phyloP scores from a whole-genome alignment of 495 filamentous ascomycete genomes.

The Lasiosphaeriaceae sp. region DNA sequence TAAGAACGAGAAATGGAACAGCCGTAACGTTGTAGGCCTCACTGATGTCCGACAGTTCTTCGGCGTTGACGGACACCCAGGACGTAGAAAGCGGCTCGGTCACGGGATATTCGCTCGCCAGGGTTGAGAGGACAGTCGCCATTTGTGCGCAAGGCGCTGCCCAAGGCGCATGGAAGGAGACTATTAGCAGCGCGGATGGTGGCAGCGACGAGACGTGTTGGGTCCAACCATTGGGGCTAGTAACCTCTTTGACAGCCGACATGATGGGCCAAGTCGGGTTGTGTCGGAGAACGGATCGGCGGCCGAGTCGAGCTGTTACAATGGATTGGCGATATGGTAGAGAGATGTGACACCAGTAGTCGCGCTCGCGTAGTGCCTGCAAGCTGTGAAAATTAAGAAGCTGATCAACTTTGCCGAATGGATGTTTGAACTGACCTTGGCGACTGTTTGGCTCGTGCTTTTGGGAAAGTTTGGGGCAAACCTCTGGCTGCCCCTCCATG shows the following conservation, averaged over 20 bases:
- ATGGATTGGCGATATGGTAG: too few species aligned
- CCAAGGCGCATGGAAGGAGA: constrained; percentile 96
- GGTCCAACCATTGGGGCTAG: constrained; percentile 62
- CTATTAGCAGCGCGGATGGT: constrained; percentile 63
- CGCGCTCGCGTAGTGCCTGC: too few species aligned
- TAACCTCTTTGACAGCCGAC: constrained; percentile 73
- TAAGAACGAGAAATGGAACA: constrained; percentile 84
- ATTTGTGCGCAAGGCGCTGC: constrained; percentile 95
- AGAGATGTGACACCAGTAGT: too few species aligned
- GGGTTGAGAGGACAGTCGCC: constrained; percentile 76
- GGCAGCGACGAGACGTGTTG: constrained; percentile 60
- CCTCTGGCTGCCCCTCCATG: background rate
- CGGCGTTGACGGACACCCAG: constrained; percentile 86
- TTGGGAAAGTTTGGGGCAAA: background rate
- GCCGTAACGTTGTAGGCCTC: constrained; percentile 90
- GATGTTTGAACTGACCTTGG: background rate
- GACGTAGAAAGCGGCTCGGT: constrained; percentile 60
- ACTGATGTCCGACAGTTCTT: constrained; percentile 81
- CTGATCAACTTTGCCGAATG: too few species aligned
- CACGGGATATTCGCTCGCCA: constrained; percentile 75
- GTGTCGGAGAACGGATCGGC: background rate
- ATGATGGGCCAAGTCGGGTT: constrained; percentile 32
- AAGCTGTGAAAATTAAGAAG: too few species aligned
- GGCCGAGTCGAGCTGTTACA: too few species aligned
- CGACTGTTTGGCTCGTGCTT: background rate